Evolutionary conservation across 768 basidiomycete species (phyloP).

Genomic region (Galerina marginata): DNA sequence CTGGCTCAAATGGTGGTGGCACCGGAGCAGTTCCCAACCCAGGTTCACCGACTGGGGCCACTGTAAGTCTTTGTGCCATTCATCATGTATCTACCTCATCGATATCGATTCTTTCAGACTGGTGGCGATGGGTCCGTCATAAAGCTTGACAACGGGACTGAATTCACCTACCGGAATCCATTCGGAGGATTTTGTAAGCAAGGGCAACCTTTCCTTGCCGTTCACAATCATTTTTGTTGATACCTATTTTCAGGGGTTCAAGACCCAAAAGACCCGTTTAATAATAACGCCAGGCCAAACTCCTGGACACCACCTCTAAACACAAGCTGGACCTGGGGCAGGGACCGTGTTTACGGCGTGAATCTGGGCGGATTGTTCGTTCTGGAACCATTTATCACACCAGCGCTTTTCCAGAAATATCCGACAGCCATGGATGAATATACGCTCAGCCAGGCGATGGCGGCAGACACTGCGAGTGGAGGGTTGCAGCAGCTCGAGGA

Average conservation of each 20-base stretch:
- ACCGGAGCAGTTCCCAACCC: conserved; percentile 15
- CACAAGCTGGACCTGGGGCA: conserved; percentile 69
- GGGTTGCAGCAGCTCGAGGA: conserved; percentile 66
- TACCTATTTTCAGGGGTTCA: conserved; percentile 48
- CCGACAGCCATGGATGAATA: conserved; percentile 64
- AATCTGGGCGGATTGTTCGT: conserved; percentile 80
- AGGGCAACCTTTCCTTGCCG: background rate
- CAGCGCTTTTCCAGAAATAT: conserved; percentile 65
- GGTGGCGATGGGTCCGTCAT: conserved; percentile 71
- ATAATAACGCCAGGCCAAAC: conserved; percentile 68
- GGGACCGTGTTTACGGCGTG: conserved; percentile 61
- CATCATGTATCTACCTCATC: background rate
- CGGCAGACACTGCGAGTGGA: conserved; percentile 60
- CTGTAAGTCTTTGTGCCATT: conserved; percentile 18
- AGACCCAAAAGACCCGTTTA: conserved; percentile 70
- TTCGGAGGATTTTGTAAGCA: conserved; percentile 70
- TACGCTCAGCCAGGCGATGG: conserved; percentile 70
- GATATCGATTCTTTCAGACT: conserved; percentile 25
- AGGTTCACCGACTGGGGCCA: conserved; percentile 17
- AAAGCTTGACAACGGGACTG: conserved; percentile 63
- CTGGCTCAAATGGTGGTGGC: conserved; percentile 7
- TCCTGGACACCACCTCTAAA: conserved; percentile 77
- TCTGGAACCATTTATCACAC: conserved; percentile 77
- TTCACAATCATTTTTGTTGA: background rate
- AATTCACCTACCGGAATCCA: conserved; percentile 72